Base-by-base conservation (phyloP, 2,329 filamentous ascomycete genomes). In the Phialocephala subalpina region DNA sequence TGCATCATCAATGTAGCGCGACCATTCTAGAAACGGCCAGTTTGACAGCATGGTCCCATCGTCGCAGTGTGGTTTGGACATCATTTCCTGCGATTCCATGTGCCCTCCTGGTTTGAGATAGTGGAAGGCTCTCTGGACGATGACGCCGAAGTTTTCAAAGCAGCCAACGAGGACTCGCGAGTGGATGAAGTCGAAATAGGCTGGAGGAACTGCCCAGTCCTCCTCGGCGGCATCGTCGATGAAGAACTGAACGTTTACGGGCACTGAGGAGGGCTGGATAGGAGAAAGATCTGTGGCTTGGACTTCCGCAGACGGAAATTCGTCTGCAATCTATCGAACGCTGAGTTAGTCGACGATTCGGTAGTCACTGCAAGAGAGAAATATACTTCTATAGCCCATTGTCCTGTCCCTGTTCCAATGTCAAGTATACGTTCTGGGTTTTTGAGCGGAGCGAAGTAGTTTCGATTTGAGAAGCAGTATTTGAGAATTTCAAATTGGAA, bases 241-340 rank as follows among this genome's bases (percentile, higher is more conserved):
- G 67, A 88, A 87, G 70, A 94, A 94, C 68, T 88, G 86, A 16
- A 93, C 89, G 68, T 94, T 94, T 20, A 86, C 84, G 0, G 92
- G 91, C 0, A 93, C 89, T 57, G 85, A 81, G 4, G 80, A 79
- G 2, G 89, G 88, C 73, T 92, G 90, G 29, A 91, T 88, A 1
- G 89, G 88, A 0, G 88, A 91, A 6, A 92, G 81, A 72, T 92
- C 90, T 9, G 86, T 90, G 36, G 86, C 89, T 61, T 85, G 82
- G 38, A 92, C 81, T 65, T 83, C 78, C 12, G 89, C 80, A 3
- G 82, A 74, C 14, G 89, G 89, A 66, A 89, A 91, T 58, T 80
- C 73, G 70, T 88, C 86, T 71, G 87, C 88, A 80, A 92, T 74
- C 29, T 33, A 33, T 9, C 29, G 29, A 33, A 33, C 29, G 29